Evolutionary conservation across 306 rosid genomes (phyloP), one percentile per base, ranked within the genome.

Genomic region (Sphenostylis stenocarpa): DNA sequence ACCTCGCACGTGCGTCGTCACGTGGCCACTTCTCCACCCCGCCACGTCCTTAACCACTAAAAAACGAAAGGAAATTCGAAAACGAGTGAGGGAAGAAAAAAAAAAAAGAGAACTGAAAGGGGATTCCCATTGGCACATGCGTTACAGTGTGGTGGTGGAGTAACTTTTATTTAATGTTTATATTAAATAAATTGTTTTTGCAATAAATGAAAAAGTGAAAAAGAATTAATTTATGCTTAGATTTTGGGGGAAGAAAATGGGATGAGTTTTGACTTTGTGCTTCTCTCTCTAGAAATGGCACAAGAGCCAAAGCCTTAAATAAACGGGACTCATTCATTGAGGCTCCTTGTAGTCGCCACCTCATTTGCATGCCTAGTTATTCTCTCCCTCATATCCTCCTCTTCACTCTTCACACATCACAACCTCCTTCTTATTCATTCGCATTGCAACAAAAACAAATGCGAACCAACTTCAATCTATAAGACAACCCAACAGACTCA

Each of bases 1-100:
- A 43, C 82, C 44, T 62, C 65, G 43, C 87, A 88, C 88, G 93
- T 84, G 91, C 82, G 38, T 0, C 13, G n/a, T 81, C 62, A 79
- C 87, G 83, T 83, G 93, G 58, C 73, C 2, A 1, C 0, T 0
- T 45, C 7, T 6, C 7, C 20, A 23, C 49, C 0, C n/a, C 9
- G 64, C 71, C 88, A 79, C 83, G 69, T 64, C n/a, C n/a, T n/a
- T n/a, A n/a, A n/a, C n/a, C n/a, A n/a, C n/a, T n/a, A n/a, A n/a
- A n/a, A n/a, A n/a, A n/a, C n/a, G n/a, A n/a, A n/a, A n/a, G n/a
- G n/a, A n/a, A n/a, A n/a, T n/a, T n/a, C n/a, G n/a, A n/a, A n/a
- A n/a, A n/a, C n/a, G n/a, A n/a, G n/a, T n/a, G n/a, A n/a, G n/a
- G n/a, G n/a, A n/a, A n/a, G n/a, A n/a, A n/a, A n/a, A n/a, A n/a